Conservation (phyloP, 768 basidiomycete species). For the Xerocomellus intermedius region DNA sequence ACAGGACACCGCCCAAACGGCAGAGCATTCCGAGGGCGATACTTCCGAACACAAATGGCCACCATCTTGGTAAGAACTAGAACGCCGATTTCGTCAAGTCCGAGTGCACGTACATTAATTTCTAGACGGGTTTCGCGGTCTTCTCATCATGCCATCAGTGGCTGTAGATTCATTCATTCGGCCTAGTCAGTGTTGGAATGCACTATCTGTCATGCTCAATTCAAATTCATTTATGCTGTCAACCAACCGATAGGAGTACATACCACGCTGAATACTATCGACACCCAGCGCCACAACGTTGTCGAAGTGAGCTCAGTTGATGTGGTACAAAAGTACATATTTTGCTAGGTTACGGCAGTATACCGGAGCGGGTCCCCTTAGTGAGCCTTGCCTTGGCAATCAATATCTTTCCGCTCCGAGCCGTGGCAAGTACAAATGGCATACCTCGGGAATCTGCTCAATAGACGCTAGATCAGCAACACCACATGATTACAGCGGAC, state of each 20-base stretch:
- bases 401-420: neutral
- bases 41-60: neutral
- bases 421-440: neutral
- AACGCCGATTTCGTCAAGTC: neutral
- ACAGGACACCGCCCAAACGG: neutral
- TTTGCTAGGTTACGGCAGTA: neutral
- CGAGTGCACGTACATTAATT: neutral
- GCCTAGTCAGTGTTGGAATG: constrained; percentile 2
- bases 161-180: constrained; percentile 1
- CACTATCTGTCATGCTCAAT: neutral
- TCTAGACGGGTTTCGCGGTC: neutral
- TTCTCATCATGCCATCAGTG: constrained; percentile 2
- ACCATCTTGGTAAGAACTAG: neutral
- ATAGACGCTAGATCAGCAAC: neutral
- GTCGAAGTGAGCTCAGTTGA: no score
- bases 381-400: neutral
- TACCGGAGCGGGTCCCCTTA: neutral
- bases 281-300: no score
- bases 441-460: neutral
- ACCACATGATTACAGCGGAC: neutral
- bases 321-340: neutral
- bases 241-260: neutral
- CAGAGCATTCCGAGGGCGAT: neutral
- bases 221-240: neutral
- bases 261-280: no score